phyloP scores from a whole-genome alignment of 1,284 basidiomycete genomes.

The Cryptococcus floricola region DNA sequence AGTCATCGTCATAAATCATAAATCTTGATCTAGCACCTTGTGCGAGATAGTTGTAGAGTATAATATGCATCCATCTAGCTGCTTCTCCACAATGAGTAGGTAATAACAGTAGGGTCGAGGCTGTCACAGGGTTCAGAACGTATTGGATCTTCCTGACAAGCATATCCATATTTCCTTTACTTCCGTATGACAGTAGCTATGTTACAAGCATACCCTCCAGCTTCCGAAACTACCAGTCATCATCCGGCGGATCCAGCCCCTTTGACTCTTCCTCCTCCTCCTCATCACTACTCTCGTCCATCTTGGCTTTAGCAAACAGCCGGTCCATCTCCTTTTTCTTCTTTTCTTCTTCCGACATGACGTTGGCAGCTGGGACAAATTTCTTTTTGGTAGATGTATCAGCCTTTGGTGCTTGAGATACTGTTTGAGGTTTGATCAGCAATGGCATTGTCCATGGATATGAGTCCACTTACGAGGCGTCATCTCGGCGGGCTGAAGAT shows the following conservation, averaged over 20 bases:
- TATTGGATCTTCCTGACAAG: too few species aligned
- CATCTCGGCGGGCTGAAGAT: constrained; percentile 48
- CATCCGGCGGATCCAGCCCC: constrained; percentile 39
- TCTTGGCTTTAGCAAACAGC: constrained; percentile 43
- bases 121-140: too few species aligned
- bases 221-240: constrained; percentile 33
- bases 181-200: too few species aligned
- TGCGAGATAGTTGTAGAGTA: too few species aligned
- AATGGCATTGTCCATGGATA: background rate
- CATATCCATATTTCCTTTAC: too few species aligned
- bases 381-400: constrained; percentile 26
- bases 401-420: constrained; percentile 39
- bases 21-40: too few species aligned
- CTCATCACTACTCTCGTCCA: constrained; percentile 36
- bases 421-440: constrained; percentile 9
- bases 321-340: constrained; percentile 44
- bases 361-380: constrained; percentile 39
- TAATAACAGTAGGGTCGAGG: too few species aligned
- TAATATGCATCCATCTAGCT: too few species aligned
- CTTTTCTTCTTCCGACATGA: constrained; percentile 43
- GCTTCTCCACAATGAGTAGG: too few species aligned
- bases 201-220: too few species aligned
- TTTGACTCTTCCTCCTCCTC: constrained; percentile 23
- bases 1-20: too few species aligned
- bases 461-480: constrained; percentile 29